Evolutionary conservation across 2,329 filamentous ascomycete species (phyloP), one percentile per base, ranked within the genome.

Genomic region (Botrytis hyacinthi): DNA sequence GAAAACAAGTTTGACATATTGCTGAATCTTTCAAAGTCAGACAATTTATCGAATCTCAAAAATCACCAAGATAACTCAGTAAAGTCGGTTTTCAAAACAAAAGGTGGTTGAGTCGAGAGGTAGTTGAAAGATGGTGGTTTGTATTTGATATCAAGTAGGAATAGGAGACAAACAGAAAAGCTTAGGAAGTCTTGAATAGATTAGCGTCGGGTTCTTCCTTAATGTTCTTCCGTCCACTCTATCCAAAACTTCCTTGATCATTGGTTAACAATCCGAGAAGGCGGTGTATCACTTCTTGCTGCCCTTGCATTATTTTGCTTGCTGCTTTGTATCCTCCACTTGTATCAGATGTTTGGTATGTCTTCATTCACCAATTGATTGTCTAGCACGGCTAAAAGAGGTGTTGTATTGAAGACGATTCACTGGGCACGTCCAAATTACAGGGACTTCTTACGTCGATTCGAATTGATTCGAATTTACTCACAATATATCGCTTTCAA

Each of bases 1-100:
- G 80, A 80, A 73, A 81, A 81, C 71, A 81, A 73, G 74, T 80
- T 81, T 67, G 80, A 81, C 80, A 81, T 81, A 44, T 73, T 72
- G 70, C 44, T 63, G n/a, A 71, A 32, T 62, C 63, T 72, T 32
- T 57, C 65, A 20, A 67, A 67, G 32, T 37, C 48, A 37, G 22
- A n/a, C 51, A 35, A 40, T n/a, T 26, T 26, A 26, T 37, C n/a
- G n/a, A 46, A 37, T 46, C 10, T 68, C 51, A 46, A 60, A 60
- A 16, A 42, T 29, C 10, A 16, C 48, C 35, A 63, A 42, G 10
- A 20, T 37, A 26, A 32, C 48, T n/a, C n/a, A 37, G 51, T 72
- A 48, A 57, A 26, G 37, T 59, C 42, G 40, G 60, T 26, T 54
- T 54, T 59, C 40, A 67, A 68, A 61, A 40, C 5, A 37, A 37